Evolutionary conservation across 208 protist genomes (phyloP).

Genomic region (Angomonas ambiguus): DNA sequence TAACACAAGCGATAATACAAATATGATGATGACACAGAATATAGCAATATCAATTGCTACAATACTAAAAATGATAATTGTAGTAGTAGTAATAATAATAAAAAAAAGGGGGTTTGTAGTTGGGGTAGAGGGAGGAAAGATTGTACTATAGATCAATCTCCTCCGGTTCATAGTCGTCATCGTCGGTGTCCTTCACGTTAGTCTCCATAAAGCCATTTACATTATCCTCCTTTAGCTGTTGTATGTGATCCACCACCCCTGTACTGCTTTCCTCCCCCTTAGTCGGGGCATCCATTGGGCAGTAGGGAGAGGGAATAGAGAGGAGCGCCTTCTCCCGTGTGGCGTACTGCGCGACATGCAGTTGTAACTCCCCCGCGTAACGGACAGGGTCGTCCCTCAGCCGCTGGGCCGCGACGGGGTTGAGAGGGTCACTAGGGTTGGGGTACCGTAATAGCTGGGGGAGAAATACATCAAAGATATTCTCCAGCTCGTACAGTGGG

Average conservation of each 20-base stretch:
- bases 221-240: slow-evolving; percentile 6
- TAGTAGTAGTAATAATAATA: background rate
- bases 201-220: slow-evolving; percentile 5
- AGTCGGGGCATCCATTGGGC: slow-evolving; percentile 13
- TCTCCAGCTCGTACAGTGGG: slow-evolving; percentile 95
- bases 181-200: slow-evolving; percentile 6
- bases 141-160: slow-evolving; percentile 65
- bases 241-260: background rate
- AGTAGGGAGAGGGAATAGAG: slow-evolving; percentile 30
- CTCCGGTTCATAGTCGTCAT: slow-evolving; percentile 64
- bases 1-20: background rate
- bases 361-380: slow-evolving; percentile 61
- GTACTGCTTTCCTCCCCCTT: background rate
- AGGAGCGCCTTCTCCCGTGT: slow-evolving; percentile 49
- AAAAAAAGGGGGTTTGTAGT: background rate
- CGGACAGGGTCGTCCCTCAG: slow-evolving; percentile 86
- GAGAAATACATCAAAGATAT: slow-evolving; percentile 96
- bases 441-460: slow-evolving; percentile 98
- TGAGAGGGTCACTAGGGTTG: slow-evolving; percentile 97
- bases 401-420: slow-evolving; percentile 93
- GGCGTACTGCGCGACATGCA: slow-evolving; percentile 63
- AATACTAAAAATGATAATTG: background rate
- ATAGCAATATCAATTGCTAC: background rate
- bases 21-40: slow-evolving; percentile 14
- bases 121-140: background rate